Base-by-base conservation (phyloP, 2,329 filamentous ascomycete species). In the Talaromyces sp. region DNA sequence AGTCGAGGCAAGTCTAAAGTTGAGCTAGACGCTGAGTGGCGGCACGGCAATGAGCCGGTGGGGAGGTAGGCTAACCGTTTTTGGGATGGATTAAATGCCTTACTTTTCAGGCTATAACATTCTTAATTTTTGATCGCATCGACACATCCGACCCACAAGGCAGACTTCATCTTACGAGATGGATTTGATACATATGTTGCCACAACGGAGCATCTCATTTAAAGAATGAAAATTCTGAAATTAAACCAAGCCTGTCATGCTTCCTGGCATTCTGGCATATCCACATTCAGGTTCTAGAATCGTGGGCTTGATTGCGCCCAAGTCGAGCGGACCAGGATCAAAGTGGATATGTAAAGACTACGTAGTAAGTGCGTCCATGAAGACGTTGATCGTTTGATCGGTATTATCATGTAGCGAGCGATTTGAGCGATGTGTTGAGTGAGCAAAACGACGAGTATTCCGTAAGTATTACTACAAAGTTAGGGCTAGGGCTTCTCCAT, bases 41-140 rank as follows among this genome's bases (percentile, higher is more conserved):
- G 62, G 43, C 27, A 31, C 39, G 22, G 48, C 11, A 52, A 16
- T 54, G 47, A 35, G 50, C n/a, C 43, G 33, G 61, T 47, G 52
- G 41, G 62, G 62, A 43, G 43, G 43, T 52, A 43, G 35, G 35
- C 62, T 64, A 64, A 33, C 62, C 54, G 6, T 6, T 13, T 64
- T 43, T 2, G 50, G 50, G 54, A 3, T 16, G 33, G n/a, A 3
- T 4, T 14, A 19, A 5, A 2, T 43, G 56, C 56, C 56, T 59
- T 43, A 10, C 1, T 45, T 43, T 43, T 13, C 22, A 59, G 56
- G 56, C 56, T 13, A 22, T 9, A 19, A 19, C 7, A 41, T 2
- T 16, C 10, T 31, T 8, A 6, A 31, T 43, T 13, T 41, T 41
- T 37, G 3, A 43, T 39, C n/a, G 54, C 33, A 33, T 52, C 27